Percentiles rank a stretch among this genome's conserved stretches.
These are phyloP conservation scores for Rosa lucieae DNA, from an alignment of 306 rosid species.

Conservation along the genomic window DNA sequence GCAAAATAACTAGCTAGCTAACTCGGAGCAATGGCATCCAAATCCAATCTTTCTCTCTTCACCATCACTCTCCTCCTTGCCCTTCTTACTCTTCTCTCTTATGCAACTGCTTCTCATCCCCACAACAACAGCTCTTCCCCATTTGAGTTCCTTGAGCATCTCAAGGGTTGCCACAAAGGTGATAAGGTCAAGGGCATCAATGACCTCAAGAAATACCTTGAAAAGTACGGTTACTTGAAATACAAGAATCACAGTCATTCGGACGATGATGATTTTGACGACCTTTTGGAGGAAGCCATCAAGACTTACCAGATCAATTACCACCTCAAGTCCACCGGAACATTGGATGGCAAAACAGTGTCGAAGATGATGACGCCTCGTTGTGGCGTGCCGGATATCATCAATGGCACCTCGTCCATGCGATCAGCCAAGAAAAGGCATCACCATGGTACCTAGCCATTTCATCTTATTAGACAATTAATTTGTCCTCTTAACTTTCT, in stretches of 20 bases:
- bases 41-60: not conserved
- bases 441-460: not conserved
- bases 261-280: conserved; percentile 30
- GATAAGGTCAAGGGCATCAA: conserved; percentile 35
- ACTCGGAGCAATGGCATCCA: conserved; percentile 21
- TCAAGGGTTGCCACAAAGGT: conserved; percentile 37
- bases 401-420: conserved; percentile 30
- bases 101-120: conserved; percentile 1
- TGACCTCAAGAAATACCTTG: conserved; percentile 37
- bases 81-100: not conserved
- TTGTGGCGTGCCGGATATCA: conserved; percentile 44
- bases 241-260: not conserved
- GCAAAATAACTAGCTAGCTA: not conserved
- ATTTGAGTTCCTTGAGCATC: conserved; percentile 27
- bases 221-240: conserved; percentile 39
- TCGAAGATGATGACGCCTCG: conserved; percentile 40
- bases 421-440: conserved; percentile 1
- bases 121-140: conserved; percentile 18
- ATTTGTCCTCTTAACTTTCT: no score
- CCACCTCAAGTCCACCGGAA: conserved; percentile 29
- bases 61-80: not conserved
- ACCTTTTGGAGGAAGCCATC: conserved; percentile 36
- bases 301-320: conserved; percentile 39
- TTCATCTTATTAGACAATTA: no score
- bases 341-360: conserved; percentile 30